Percentiles rank a stretch among this genome's conserved stretches.
phyloP scores from a whole-genome alignment of 805 yeast species.

The Candida yuanshanica region DNA sequence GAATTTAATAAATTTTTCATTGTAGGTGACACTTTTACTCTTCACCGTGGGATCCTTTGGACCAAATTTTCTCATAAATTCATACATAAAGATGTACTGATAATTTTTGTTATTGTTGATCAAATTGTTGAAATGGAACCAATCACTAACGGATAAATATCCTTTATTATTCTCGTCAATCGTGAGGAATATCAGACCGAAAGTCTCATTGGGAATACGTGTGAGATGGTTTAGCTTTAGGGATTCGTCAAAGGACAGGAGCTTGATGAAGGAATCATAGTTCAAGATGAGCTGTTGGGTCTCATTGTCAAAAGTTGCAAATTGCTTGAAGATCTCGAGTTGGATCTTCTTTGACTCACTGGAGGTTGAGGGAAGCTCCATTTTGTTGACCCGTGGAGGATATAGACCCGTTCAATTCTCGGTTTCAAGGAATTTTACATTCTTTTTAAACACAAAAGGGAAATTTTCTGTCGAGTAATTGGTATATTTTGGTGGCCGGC shows the following conservation, averaged over 20 bases:
- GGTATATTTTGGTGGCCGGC: background rate
- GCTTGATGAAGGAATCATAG: constrained; percentile 30
- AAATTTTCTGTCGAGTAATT: background rate
- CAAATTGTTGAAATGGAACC: constrained; percentile 61
- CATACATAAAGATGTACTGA: constrained; percentile 47
- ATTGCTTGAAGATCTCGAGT: constrained; percentile 38
- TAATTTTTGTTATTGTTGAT: constrained; percentile 43
- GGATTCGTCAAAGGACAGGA: constrained; percentile 32
- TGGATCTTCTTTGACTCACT: constrained; percentile 33
- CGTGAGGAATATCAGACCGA: constrained; percentile 69
- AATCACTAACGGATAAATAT: constrained; percentile 60
- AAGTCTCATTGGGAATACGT: constrained; percentile 50
- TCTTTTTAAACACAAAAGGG: too few relatives aligned
- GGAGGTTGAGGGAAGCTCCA: constrained; percentile 35
- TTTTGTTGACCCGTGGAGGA: constrained; percentile 7
- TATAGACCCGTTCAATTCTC: too few relatives aligned
- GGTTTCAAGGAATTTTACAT: too few relatives aligned
- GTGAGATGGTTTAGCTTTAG: constrained; percentile 34
- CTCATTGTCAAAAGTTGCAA: constrained; percentile 31
- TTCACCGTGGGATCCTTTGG: constrained; percentile 15
- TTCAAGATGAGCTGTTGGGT: constrained; percentile 27
- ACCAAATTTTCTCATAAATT: constrained; percentile 47
- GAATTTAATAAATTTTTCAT: constrained; percentile 32
- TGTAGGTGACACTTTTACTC: constrained; percentile 31
- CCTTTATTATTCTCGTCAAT: constrained; percentile 76